A percentile compares a stretch with the other conserved stretches of the same genome.
These are phyloP conservation scores for Neonectria faginata DNA, from an alignment of 2,329 filamentous ascomycete genomes.

Conservation along the genomic window DNA sequence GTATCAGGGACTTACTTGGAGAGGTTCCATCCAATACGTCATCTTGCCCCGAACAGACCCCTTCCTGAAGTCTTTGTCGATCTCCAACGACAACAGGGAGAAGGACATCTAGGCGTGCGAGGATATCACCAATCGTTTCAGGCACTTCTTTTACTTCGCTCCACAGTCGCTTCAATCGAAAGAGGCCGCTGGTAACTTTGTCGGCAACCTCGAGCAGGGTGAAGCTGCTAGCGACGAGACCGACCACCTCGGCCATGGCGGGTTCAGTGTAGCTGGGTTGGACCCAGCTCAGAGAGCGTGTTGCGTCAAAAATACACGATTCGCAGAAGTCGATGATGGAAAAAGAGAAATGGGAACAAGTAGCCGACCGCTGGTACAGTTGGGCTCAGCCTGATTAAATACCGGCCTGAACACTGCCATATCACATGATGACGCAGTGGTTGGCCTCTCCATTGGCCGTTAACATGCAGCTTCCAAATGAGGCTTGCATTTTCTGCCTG, in stretches of 20 bases:
- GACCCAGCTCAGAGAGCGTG: no score
- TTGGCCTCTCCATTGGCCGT: neutral
- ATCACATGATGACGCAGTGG: neutral
- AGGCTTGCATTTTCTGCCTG: neutral
- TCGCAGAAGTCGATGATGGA: no score
- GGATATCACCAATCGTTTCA: neutral
- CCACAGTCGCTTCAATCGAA: neutral
- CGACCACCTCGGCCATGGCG: constrained; percentile 3
- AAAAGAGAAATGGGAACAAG: neutral
- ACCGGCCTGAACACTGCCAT: neutral
- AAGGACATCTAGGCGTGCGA: neutral
- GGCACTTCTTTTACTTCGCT: constrained; percentile 3
- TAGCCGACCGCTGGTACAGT: no score
- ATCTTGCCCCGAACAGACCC: neutral
- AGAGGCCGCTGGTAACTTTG: neutral
- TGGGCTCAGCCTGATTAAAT: neutral
- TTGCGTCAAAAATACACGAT: neutral
- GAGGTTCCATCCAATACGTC: neutral
- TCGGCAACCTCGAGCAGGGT: neutral
- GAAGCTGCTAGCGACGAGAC: neutral
- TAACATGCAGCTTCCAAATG: neutral
- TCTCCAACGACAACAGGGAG: neutral
- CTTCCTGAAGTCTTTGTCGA: neutral
- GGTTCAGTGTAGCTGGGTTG: neutral
- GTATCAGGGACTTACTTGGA: neutral